Conservation (phyloP, 2,329 filamentous ascomycete species). For the Paraphaeosphaeria sporulosa region DNA sequence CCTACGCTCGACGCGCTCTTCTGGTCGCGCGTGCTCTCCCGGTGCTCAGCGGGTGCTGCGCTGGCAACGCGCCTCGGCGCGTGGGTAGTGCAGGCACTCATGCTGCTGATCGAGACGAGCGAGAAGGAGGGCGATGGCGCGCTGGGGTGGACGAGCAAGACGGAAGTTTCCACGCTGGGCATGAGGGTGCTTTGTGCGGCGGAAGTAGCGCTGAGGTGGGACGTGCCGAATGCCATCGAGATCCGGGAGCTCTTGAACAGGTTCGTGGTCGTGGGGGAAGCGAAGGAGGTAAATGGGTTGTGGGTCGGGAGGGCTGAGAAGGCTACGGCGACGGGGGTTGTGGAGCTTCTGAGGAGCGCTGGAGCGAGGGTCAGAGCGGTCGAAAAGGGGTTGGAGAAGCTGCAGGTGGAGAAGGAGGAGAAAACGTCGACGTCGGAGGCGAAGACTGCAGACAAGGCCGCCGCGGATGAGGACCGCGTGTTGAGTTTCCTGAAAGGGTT, state of each 20-base stretch:
- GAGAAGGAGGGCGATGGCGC: slow-evolving; percentile 64
- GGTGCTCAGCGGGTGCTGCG: slow-evolving; percentile 31
- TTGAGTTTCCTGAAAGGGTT: background rate
- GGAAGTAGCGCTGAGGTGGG: slow-evolving; percentile 48
- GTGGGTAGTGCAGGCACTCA: slow-evolving; percentile 64
- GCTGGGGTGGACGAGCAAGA: slow-evolving; percentile 75
- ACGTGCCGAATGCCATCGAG: slow-evolving; percentile 25
- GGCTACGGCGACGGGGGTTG: slow-evolving; percentile 35
- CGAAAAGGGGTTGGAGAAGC: background rate
- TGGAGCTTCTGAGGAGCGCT: slow-evolving; percentile 19
- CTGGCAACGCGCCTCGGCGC: slow-evolving; percentile 22
- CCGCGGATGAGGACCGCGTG: slow-evolving; percentile 1
- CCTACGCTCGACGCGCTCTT: slow-evolving; percentile 74
- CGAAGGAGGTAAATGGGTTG: slow-evolving; percentile 43
- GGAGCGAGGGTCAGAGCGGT: slow-evolving; percentile 12
- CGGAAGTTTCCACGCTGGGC: slow-evolving; percentile 71
- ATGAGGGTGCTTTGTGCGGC: slow-evolving; percentile 53
- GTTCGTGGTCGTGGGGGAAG: slow-evolving; percentile 30
- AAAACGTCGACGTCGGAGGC: background rate
- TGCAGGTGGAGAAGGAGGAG: background rate
- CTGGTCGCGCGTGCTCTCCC: slow-evolving; percentile 67
- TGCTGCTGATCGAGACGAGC: slow-evolving; percentile 49
- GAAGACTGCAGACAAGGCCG: too few species aligned
- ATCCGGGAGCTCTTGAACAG: slow-evolving; percentile 37
- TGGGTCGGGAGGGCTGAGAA: slow-evolving; percentile 47